Evolutionary conservation across 306 rosid species (phyloP).

Genomic region (Lithocarpus polystachyus): DNA sequence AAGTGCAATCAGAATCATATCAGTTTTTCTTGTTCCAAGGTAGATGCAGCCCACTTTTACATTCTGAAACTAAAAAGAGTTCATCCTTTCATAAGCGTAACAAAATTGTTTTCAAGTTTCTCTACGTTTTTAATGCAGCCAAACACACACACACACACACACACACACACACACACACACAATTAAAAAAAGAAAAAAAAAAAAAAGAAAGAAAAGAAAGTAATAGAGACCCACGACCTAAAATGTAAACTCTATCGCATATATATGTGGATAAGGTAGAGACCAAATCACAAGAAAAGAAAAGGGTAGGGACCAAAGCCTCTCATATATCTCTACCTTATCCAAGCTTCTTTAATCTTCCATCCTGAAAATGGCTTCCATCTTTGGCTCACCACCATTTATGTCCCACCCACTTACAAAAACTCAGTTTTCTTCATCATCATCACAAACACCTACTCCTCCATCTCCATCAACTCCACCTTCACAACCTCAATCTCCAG

Average conservation of each 20-base stretch:
- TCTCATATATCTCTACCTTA: conserved; percentile 9
- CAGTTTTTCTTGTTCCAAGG: too few species aligned
- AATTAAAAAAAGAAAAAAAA: too few species aligned
- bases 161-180: too few species aligned
- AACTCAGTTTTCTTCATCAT: conserved; percentile 53
- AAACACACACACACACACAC: too few species aligned
- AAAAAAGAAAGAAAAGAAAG: too few species aligned
- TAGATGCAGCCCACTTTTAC: too few species aligned
- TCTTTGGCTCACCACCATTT: conserved; percentile 64
- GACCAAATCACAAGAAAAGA: conserved; percentile 5
- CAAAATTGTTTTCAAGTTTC: too few species aligned
- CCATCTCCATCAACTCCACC: conserved; percentile 46
- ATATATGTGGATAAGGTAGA: conserved; percentile 42
- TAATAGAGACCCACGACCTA: not conserved
- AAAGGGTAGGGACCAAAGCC: conserved; percentile 37
- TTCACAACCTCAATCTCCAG: conserved; percentile 42
- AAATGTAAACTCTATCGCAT: not conserved
- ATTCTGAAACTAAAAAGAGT: too few species aligned
- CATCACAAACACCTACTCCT: conserved; percentile 60
- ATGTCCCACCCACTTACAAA: conserved; percentile 62
- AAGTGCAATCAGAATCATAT: too few species aligned
- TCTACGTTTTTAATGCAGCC: too few species aligned
- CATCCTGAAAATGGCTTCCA: conserved; percentile 62
- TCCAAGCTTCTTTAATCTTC: conserved; percentile 8
- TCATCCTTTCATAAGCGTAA: too few species aligned